Base-by-base conservation (phyloP, 192 early-diverging fungal genomes). In the Backusella westeae region DNA sequence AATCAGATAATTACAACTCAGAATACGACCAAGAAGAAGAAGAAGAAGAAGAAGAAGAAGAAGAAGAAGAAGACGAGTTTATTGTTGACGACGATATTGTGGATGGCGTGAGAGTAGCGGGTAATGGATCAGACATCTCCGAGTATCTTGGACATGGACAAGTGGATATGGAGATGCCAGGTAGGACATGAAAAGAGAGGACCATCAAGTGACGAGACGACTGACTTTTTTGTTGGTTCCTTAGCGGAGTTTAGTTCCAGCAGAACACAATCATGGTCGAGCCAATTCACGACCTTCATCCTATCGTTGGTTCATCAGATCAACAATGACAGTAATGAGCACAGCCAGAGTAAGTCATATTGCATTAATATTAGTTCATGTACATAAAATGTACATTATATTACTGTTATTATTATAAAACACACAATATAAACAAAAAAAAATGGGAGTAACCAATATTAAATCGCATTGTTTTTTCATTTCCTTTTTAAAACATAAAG, bases 21-120 rank as follows among this genome's bases (percentile, higher is more conserved):
- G 41, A 44, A 0, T 23, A 71, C 8, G 42, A 71, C 0, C 19
- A 10, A 10, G 42, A 71, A 0, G 42, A 44, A 6, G 69, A 10
- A 10, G 41, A 70, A n/a, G n/a, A n/a, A n/a, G n/a, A n/a, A 0
- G 42, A 46, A 6, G 69, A 10, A 10, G 42, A 71, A 0, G 42
- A 44, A 6, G 69, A 10, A 0, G 42, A 46, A 6, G 69, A 71
- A 0, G 69, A 71, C 15, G 1, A 32, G 0, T 71, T 71, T 34
- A 32, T 71, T 32, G 69, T 71, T 9, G 69, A 71, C 23, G 69
- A 71, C 46, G 69, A 71, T 34, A 71, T 71, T 26, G 41, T 71
- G 21, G 69, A 71, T 71, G 69, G 69, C 15, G 69, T 44, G 26
- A 71, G 23, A 71, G 15, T 32, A 29, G 15, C 41, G 15, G 15